Base-by-base conservation (phyloP, 202 grass and related monocot species). In the Carex sylvatica region DNA sequence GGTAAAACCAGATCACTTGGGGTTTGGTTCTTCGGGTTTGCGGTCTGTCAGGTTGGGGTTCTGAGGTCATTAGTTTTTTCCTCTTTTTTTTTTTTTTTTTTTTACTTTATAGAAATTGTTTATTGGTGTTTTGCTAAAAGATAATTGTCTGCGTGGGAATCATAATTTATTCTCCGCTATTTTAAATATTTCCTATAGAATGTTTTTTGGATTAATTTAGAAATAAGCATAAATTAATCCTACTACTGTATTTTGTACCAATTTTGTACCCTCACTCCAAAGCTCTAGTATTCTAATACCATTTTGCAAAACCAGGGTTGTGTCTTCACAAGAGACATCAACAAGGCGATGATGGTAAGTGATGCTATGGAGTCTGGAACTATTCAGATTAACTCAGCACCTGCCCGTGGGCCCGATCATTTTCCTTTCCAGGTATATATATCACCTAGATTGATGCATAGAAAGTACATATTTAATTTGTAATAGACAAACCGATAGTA, bases 361-460 rank as follows among this genome's bases (percentile, higher is more conserved):
- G 89, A 98, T 72, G 92, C 91, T 7, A 98, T 98, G 89, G 95
- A 98, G 31, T 85, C 82, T 16, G 95, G 95, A 87, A 98, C 95
- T 9, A 89, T 98, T 28, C 95, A 98, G 86, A 98, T 98, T 46
- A 98, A 98, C 81, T 98, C 92, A 5, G 95, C 95, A 59, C 95
- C 95, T 0, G 95, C 95, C 78, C 95, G 95, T 52, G 95, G 95
- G 6, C 95, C 95, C 9, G 95, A 98, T 28, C 95, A 95, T 93
- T 98, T 95, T 61, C 95, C 95, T 49, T 98, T 98, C 67, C 95
- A 98, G 92, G 95, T 98, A 87, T 22, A 87, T 22, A 8, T 9
- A 31, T 12, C 4, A 2, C 15, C 64, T 55, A 51, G 3, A 5
- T 61, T 61, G 2, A 46, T 5, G 18, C 36, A 24, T 75, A 9